These are phyloP conservation scores for Alternaria gaisen DNA, from an alignment of 2,329 filamentous ascomycete genomes.

Conservation along the genomic window DNA sequence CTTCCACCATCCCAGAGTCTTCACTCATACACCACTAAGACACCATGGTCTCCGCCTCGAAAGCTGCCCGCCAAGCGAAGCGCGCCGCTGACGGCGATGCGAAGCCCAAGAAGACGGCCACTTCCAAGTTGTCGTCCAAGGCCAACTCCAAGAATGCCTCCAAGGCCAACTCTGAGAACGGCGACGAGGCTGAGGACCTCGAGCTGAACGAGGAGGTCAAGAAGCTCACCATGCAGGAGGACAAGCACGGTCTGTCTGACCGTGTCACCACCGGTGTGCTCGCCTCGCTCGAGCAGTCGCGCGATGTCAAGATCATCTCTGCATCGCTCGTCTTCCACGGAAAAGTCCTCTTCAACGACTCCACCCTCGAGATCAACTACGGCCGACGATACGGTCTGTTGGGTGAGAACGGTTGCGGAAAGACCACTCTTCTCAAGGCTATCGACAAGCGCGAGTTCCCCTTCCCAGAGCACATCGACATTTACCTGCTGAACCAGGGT, in stretches of 20 bases:
- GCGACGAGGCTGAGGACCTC: conserved; percentile 75
- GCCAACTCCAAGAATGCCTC: conserved; percentile 69
- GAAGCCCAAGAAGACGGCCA: conserved; percentile 77
- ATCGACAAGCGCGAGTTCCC: conserved; percentile 94
- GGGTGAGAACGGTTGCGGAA: conserved; percentile 99
- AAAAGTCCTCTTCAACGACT: conserved; percentile 92
- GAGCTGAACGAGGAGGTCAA: conserved; percentile 77
- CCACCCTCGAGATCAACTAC: conserved; percentile 90
- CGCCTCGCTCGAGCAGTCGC: conserved; percentile 81
- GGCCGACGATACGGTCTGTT: conserved; percentile 92
- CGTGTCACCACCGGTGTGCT: conserved; percentile 98
- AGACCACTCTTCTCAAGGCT: conserved; percentile 96
- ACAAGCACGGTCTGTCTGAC: conserved; percentile 95
- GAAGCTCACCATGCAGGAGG: conserved; percentile 90
- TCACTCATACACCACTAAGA: conserved; percentile 22
- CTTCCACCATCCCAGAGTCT: conserved; percentile 30
- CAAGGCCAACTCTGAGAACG: conserved; percentile 72
- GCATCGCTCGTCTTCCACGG: conserved; percentile 97
- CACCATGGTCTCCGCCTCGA: conserved; percentile 73
- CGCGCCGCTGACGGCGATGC: conserved; percentile 67
- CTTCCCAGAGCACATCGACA: conserved; percentile 94
- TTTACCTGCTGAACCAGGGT: conserved; percentile 98
- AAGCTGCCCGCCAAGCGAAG: conserved; percentile 73
- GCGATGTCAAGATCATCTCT: conserved; percentile 97
- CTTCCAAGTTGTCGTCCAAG: conserved; percentile 76